Conservation (phyloP, 2,329 filamentous ascomycete genomes). For the Aspergillus ruber region DNA sequence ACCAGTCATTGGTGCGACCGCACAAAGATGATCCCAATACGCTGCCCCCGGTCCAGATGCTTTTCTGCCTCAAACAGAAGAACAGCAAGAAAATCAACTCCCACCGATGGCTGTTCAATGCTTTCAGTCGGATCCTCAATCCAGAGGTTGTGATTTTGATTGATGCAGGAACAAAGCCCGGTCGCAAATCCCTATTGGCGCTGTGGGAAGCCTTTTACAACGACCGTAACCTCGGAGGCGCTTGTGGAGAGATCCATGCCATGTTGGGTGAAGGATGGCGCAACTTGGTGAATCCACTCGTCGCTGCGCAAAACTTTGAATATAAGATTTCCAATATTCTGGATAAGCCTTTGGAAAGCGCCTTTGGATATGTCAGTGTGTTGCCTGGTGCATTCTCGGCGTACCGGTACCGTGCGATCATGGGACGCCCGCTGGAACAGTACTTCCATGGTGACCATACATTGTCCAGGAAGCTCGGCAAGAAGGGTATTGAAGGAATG, state of each 20-base stretch:
- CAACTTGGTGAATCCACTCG: conserved; percentile 87
- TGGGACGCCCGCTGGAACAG: conserved; percentile 91
- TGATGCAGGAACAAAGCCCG: conserved; percentile 93
- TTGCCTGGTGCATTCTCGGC: conserved; percentile 96
- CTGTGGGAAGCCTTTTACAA: conserved; percentile 99
- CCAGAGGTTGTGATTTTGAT: conserved; percentile 92
- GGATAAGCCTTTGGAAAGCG: conserved; percentile 90
- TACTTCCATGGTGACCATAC: conserved; percentile 99
- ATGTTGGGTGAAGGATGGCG: conserved; percentile 86
- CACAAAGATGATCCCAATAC: conserved; percentile 74
- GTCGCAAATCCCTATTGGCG: conserved; percentile 78
- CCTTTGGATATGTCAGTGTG: conserved; percentile 94
- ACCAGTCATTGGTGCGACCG: conserved; percentile 88
- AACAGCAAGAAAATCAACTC: conserved; percentile 99
- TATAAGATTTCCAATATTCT: conserved; percentile 99
- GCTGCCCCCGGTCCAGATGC: conserved; percentile 92
- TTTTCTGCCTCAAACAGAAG: conserved; percentile 96
- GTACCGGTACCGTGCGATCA: conserved; percentile 92
- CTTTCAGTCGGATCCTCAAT: conserved; percentile 90
- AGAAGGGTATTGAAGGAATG: conserved; percentile 99
- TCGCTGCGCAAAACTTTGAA: conserved; percentile 95
- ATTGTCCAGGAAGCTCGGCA: conserved; percentile 83
- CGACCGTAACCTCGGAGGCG: conserved; percentile 94
- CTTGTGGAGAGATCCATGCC: conserved; percentile 96
- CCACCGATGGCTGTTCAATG: conserved; percentile 95